These are phyloP conservation scores for Brassica carinata DNA, from an alignment of 345 rosid species.

Conservation along the genomic window DNA sequence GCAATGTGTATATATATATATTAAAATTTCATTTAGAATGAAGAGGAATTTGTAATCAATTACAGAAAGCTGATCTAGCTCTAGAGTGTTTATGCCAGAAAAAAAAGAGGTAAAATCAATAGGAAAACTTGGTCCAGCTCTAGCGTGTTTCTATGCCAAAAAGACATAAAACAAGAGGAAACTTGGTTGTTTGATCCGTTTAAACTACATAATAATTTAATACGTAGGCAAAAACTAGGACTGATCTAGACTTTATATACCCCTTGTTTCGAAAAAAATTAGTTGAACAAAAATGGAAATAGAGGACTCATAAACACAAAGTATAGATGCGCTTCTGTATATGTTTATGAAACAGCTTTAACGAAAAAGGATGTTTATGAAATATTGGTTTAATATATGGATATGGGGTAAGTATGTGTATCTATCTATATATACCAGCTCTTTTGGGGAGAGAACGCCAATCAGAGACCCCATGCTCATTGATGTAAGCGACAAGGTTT, in stretches of 20 bases:
- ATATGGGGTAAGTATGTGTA: background rate
- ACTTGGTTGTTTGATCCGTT: background rate
- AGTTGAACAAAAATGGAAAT: background rate
- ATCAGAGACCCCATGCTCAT: constrained; percentile 55
- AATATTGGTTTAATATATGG: background rate
- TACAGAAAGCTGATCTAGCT: background rate
- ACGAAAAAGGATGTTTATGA: background rate
- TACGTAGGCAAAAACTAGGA: background rate
- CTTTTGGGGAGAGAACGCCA: constrained; percentile 70
- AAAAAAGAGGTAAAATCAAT: background rate
- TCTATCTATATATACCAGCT: constrained; percentile 50
- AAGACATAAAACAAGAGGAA: background rate
- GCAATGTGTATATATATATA: no score
- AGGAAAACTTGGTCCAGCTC: background rate
- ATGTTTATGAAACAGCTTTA: background rate
- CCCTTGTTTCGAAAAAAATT: background rate
- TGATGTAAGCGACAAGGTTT: constrained; percentile 55
- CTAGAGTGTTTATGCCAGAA: background rate
- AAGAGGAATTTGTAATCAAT: background rate
- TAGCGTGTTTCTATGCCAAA: background rate
- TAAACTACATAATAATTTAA: background rate
- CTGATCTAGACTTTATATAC: background rate
- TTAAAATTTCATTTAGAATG: background rate
- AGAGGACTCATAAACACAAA: background rate
- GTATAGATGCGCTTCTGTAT: background rate